Conservation (phyloP, 495 filamentous ascomycete genomes). For the Lasiosphaeris hirsuta region DNA sequence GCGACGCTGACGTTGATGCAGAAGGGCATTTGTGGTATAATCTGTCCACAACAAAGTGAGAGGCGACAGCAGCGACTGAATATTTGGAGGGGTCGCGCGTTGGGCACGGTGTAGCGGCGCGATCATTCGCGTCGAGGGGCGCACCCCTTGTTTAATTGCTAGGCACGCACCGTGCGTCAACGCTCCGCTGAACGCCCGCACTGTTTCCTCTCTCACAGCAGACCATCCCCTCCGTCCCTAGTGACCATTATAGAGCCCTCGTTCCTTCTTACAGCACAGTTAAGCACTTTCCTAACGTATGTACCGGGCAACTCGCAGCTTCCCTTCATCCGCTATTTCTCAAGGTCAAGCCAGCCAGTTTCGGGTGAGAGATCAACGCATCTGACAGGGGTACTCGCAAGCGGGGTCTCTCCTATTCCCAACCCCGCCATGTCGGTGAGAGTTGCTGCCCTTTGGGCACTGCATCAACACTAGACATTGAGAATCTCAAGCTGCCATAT, state of each 20-base stretch:
- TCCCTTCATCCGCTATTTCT: no score
- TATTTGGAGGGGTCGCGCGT: constrained; percentile 3
- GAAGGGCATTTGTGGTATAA: neutral
- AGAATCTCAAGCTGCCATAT: neutral
- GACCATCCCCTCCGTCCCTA: no score
- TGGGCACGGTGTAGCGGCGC: neutral
- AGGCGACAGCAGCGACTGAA: neutral
- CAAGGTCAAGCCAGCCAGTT: neutral
- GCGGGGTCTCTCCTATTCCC: constrained; percentile 4
- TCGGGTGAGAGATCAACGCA: neutral
- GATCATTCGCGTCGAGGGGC: constrained; percentile 8
- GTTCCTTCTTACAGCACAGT: no score
- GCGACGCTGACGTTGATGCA: neutral
- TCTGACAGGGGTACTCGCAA: neutral
- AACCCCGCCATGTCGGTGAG: constrained; percentile 25
- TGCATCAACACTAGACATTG: neutral
- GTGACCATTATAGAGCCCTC: no score
- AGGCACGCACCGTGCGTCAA: constrained; percentile 5
- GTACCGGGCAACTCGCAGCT: no score
- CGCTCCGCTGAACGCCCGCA: neutral
- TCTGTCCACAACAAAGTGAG: neutral
- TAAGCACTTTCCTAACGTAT: no score
- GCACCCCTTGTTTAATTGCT: constrained; percentile 4
- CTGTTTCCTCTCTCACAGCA: neutral
- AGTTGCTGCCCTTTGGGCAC: neutral